Evolutionary conservation across 2,329 filamentous ascomycete genomes (phyloP), one percentile per base, ranked within the genome.

Genomic region (Calycina marina): DNA sequence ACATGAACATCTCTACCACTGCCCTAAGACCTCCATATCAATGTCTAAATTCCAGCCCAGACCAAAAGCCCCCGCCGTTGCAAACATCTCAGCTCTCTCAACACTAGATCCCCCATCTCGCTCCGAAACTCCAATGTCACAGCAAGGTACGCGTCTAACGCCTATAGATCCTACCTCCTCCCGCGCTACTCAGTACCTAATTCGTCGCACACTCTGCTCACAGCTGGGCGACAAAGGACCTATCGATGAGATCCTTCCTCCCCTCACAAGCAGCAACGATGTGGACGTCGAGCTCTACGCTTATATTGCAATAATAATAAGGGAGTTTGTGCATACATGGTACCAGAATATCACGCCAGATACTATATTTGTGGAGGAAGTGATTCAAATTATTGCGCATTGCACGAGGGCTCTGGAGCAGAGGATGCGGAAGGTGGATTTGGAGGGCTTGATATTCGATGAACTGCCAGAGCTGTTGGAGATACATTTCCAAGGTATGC

Each of bases 231-330:
- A 79, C 57, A 62, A 77, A 45, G 69, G 67, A 27, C 70, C 82
- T 30, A 76, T 93, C 44, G 75, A 92, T 38, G 79, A 86, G 45
- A 62, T 93, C 26, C 63, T 98, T 28, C 90, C 88, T 37, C 85
- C 86, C 24, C 65, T 98, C 49, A 96, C 88, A 30, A 93, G 85
- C 60, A 85, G 84, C 31, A 93, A 93, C 55, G 84, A 92, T 46
- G 73, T 96, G 38, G 90, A 98, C 55, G 61, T 92, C 35, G 81
- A 98, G 58, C 68, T 98, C 4, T 98, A 96, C 53, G 88, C 83
- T 16, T 70, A 96, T 38, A 75, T 98, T 39, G 81, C 90, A 32
- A 79, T 96, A 37, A 74, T 96, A 40, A 65, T 94, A 47, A 76
- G 81, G 49, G 85, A 94, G 42, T 93, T 85, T 53, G 80, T 98